These are phyloP conservation scores for Beauveria australis DNA, from an alignment of 2,329 filamentous ascomycete genomes.

Conservation along the genomic window DNA sequence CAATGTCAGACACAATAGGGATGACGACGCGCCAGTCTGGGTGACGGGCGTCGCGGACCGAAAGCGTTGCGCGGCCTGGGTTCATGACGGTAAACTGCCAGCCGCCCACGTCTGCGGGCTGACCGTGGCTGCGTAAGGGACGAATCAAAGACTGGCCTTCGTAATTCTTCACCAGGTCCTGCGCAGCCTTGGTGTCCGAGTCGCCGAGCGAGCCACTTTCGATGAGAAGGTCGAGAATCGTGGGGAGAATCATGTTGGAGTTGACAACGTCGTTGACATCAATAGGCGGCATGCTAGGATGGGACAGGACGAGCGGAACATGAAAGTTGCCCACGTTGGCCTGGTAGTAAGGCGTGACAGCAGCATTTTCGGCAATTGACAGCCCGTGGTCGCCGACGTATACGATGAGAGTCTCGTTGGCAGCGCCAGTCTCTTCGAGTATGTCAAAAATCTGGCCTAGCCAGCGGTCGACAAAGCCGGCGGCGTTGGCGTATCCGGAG, in stretches of 20 bases:
- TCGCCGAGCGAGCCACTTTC: constrained; percentile 24
- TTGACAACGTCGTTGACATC: constrained; percentile 24
- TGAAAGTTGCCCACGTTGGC: constrained; percentile 25
- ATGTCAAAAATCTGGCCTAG: constrained; percentile 23
- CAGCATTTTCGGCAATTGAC: constrained; percentile 24
- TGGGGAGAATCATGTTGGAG: constrained; percentile 26
- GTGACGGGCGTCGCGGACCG: constrained; percentile 24
- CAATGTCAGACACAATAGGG: constrained; percentile 23
- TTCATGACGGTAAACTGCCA: constrained; percentile 29
- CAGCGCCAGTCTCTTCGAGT: constrained; percentile 23
- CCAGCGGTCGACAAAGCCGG: constrained; percentile 26
- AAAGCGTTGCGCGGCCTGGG: constrained; percentile 25
- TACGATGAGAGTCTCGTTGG: constrained; percentile 25
- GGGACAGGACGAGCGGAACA: constrained; percentile 25
- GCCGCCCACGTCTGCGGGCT: constrained; percentile 17
- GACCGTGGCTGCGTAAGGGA: constrained; percentile 16
- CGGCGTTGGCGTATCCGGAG: constrained; percentile 25
- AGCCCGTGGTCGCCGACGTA: constrained; percentile 26
- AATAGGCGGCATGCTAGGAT: constrained; percentile 24
- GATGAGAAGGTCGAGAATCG: constrained; percentile 26
- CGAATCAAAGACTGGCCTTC: constrained; percentile 29
- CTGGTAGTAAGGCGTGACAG: constrained; percentile 25
- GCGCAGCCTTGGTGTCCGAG: constrained; percentile 18
- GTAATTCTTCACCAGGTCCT: constrained; percentile 24
- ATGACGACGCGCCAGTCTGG: constrained; percentile 23